These are phyloP conservation scores for Paraphaeosphaeria minitans DNA, from an alignment of 2,329 filamentous ascomycete genomes.

Conservation along the genomic window DNA sequence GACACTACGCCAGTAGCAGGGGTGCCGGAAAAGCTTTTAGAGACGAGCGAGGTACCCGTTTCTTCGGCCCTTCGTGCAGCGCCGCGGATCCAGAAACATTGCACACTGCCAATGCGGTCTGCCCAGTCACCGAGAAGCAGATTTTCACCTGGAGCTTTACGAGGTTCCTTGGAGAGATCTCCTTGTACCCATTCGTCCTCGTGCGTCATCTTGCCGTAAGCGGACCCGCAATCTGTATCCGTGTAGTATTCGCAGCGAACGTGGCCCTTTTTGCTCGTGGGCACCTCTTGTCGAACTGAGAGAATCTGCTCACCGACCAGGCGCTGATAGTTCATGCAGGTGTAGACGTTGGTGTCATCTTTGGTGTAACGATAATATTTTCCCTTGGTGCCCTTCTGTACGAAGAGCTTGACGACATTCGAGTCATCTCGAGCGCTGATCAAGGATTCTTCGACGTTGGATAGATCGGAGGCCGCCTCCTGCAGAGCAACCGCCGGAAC, in stretches of 20 bases:
- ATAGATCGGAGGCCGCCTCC: not conserved
- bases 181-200: not conserved
- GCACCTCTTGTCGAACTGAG: no score
- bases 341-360: no score
- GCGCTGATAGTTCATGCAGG: no score
- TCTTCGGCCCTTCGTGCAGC: not conserved
- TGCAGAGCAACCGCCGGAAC: not conserved
- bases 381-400: not conserved
- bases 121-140: not conserved
- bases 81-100: not conserved
- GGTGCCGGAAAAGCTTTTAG: no score
- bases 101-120: not conserved
- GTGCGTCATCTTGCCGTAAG: not conserved
- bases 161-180: no score
- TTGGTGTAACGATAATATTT: no score
- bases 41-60: no score
- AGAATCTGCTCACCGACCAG: no score
- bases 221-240: not conserved
- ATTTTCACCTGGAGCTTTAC: no score
- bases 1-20: no score
- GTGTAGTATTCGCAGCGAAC: not conserved
- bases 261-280: not conserved
- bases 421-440: not conserved
- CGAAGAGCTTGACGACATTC: not conserved
- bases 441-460: not conserved